phyloP scores from a whole-genome alignment of 208 protist genomes.

The Trypanosoma conorhini region DNA sequence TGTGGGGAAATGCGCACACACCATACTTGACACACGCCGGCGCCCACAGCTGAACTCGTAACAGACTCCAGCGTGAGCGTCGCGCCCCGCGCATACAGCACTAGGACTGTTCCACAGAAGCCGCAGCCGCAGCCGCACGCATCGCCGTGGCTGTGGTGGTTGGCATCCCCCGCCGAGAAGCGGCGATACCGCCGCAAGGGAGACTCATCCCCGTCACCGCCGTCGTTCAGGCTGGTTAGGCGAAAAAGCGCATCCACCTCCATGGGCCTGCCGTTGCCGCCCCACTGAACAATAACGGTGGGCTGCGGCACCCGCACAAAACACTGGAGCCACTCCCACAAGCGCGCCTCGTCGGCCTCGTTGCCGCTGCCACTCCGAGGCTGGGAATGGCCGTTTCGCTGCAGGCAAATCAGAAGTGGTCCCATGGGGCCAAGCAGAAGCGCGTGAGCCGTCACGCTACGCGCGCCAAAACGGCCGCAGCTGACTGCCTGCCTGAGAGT shows the following conservation, averaged over 20 bases:
- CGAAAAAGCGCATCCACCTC: background rate
- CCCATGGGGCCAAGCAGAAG: conserved; percentile 60
- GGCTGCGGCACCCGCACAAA: conserved; percentile 6
- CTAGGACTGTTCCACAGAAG: background rate
- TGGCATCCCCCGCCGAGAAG: background rate
- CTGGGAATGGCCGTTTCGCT: conserved; percentile 13
- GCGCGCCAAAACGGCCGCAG: conserved; percentile 43
- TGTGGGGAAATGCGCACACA: background rate
- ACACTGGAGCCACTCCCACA: conserved; percentile 7
- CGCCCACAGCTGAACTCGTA: background rate
- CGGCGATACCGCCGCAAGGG: background rate
- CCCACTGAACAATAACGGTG: conserved; percentile 4
- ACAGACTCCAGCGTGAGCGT: background rate
- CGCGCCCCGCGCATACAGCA: background rate
- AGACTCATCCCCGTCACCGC: background rate
- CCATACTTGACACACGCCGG: conserved; percentile 7
- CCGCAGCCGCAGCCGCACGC: background rate
- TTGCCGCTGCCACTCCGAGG: background rate
- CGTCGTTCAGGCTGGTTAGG: background rate
- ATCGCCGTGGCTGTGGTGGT: background rate
- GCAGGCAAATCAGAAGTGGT: conserved; percentile 58
- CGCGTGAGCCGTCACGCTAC: conserved; percentile 48
- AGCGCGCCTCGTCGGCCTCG: background rate
- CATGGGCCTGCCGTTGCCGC: background rate
- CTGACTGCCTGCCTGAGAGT: conserved; percentile 23